A percentile compares a stretch with the other conserved stretches of the same genome.
Evolutionary conservation across 257 asterid genomes (phyloP).

Genomic region (Asclepias syriaca): DNA sequence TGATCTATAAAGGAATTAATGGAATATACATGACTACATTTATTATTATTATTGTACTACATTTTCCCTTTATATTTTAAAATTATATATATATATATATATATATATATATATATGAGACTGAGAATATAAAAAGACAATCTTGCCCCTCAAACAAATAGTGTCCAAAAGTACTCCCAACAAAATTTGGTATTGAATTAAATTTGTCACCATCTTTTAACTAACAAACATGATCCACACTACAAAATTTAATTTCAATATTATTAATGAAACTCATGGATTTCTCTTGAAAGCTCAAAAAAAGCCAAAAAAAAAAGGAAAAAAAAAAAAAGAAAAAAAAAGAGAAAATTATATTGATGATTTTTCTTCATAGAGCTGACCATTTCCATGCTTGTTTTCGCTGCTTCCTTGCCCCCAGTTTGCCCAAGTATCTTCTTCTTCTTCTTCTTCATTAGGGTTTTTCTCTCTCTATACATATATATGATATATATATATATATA

Average conservation of each 20-base stretch:
- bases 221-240: conserved; percentile 18
- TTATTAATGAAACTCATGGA: conserved; percentile 57
- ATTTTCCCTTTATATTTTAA: too few species aligned
- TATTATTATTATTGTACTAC: not conserved
- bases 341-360: not conserved
- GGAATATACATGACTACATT: conserved; percentile 8
- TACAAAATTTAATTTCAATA: conserved; percentile 16
- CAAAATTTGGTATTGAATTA: not conserved
- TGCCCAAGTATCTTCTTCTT: too few species aligned
- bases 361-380: conserved; percentile 15
- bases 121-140: not conserved
- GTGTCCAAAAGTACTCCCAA: not conserved
- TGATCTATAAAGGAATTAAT: not conserved
- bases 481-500: too few species aligned
- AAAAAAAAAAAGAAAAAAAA: not conserved
- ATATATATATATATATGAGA: not conserved
- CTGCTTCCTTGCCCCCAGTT: conserved; percentile 26
- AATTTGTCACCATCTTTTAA: conserved; percentile 10
- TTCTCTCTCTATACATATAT: not conserved
- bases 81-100: too few species aligned
- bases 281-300: conserved; percentile 43
- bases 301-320: too few species aligned
- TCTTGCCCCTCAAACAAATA: not conserved
- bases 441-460: too few species aligned
- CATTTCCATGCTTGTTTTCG: conserved; percentile 69